These are phyloP conservation scores for Hygrophoropsis aurantiaca DNA, from an alignment of 768 basidiomycete species.

Conservation along the genomic window DNA sequence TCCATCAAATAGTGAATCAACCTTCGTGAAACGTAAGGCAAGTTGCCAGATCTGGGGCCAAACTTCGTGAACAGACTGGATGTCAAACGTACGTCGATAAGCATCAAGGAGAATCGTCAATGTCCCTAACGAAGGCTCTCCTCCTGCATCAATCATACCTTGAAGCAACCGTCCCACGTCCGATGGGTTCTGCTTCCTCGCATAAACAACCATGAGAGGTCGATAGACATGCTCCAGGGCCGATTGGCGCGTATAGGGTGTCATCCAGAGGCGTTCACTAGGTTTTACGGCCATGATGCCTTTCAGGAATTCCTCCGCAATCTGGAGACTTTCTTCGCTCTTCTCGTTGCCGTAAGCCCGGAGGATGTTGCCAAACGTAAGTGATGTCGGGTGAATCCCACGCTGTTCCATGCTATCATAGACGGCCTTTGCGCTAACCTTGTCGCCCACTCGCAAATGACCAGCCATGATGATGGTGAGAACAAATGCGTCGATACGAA, in stretches of 20 bases:
- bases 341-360: conserved; percentile 54
- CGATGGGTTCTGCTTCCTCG: conserved; percentile 39
- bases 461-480: conserved; percentile 77
- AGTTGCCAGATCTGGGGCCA: conserved; percentile 71
- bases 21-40: conserved; percentile 44
- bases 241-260: conserved; percentile 36
- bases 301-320: conserved; percentile 68
- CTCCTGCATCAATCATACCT: conserved; percentile 53
- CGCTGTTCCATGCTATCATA: conserved; percentile 71
- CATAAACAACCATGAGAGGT: conserved; percentile 59
- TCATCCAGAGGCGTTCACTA: conserved; percentile 38
- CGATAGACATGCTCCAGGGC: conserved; percentile 57
- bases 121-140: conserved; percentile 54
- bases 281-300: conserved; percentile 41
- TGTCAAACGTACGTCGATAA: conserved; percentile 60
- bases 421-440: conserved; percentile 54
- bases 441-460: conserved; percentile 58
- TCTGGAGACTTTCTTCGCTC: conserved; percentile 47
- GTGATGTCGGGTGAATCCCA: conserved; percentile 63
- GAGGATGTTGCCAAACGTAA: conserved; percentile 71
- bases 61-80: conserved; percentile 52
- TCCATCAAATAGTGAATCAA: conserved; percentile 32
- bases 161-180: conserved; percentile 60
- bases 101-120: conserved; percentile 69
- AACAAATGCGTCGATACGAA: conserved; percentile 54